phyloP scores from a whole-genome alignment of 306 rosid species.

The Senna siamea region DNA sequence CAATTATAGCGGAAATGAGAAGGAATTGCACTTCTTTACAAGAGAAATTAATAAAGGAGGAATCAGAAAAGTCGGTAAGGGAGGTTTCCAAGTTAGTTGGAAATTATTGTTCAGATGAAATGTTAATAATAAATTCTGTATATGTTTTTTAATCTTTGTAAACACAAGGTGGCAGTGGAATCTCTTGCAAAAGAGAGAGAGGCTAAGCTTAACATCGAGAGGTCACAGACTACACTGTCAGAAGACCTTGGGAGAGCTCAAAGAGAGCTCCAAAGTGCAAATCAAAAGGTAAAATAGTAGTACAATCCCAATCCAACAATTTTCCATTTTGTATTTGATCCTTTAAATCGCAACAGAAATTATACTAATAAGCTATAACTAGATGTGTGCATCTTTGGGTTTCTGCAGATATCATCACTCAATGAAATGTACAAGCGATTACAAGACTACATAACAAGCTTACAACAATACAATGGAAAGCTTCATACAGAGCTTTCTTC shows the following conservation, averaged over 20 bases:
- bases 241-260: slow-evolving; percentile 90
- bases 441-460: slow-evolving; percentile 93
- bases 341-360: slow-evolving; percentile 1
- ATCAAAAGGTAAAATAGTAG: slow-evolving; percentile 74
- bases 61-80: slow-evolving; percentile 81
- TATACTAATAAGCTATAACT: slow-evolving; percentile 1
- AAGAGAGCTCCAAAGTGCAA: slow-evolving; percentile 89
- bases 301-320: slow-evolving; percentile 1
- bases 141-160: slow-evolving; percentile 16
- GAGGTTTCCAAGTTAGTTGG: slow-evolving; percentile 12
- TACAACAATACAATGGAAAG: slow-evolving; percentile 94
- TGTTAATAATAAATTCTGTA: slow-evolving; percentile 21
- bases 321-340: not conserved
- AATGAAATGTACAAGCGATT: slow-evolving; percentile 96
- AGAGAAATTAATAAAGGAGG: slow-evolving; percentile 86
- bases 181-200: slow-evolving; percentile 76
- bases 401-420: slow-evolving; percentile 81
- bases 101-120: slow-evolving; percentile 26
- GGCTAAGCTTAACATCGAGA: slow-evolving; percentile 76
- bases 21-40: slow-evolving; percentile 68
- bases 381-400: slow-evolving; percentile 24
- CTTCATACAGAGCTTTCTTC: slow-evolving; percentile 93
- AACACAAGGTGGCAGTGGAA: slow-evolving; percentile 76
- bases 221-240: slow-evolving; percentile 67
- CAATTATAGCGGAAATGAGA: slow-evolving; percentile 75